These are phyloP conservation scores for Pyrenophora seminiperda DNA, from an alignment of 2,329 filamentous ascomycete genomes.

Conservation along the genomic window DNA sequence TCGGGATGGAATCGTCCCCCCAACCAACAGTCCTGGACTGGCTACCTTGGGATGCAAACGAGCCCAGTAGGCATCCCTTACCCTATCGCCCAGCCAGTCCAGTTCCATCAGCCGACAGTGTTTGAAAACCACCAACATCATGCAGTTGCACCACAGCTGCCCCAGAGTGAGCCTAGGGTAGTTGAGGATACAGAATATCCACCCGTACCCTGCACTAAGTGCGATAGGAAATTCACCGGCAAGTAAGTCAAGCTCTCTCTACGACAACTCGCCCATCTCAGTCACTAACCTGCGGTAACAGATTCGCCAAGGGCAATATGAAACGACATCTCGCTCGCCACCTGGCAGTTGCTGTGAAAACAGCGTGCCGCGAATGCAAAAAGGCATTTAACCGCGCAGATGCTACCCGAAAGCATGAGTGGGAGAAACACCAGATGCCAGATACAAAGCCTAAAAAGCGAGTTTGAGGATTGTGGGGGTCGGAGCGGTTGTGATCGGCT, in stretches of 20 bases:
- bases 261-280: background rate
- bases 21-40: no score
- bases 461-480: background rate
- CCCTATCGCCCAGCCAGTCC: no score
- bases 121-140: no score
- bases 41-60: no score
- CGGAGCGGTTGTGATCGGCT: background rate
- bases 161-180: no score
- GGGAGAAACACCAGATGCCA: constrained; percentile 13
- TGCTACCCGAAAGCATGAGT: constrained; percentile 24
- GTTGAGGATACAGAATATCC: background rate
- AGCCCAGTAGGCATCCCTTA: no score
- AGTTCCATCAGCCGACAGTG: no score
- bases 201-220: background rate
- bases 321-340: constrained; percentile 14
- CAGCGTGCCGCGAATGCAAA: constrained; percentile 11
- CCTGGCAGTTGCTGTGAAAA: background rate
- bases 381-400: constrained; percentile 14
- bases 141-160: no score
- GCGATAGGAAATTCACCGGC: constrained; percentile 5
- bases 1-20: no score
- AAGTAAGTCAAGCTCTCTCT: constrained; percentile 5
- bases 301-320: constrained; percentile 19
- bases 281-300: constrained; percentile 7
- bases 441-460: constrained; percentile 18